These are phyloP conservation scores for Leccinum subatratum DNA, from an alignment of 1,284 basidiomycete genomes.

Conservation along the genomic window DNA sequence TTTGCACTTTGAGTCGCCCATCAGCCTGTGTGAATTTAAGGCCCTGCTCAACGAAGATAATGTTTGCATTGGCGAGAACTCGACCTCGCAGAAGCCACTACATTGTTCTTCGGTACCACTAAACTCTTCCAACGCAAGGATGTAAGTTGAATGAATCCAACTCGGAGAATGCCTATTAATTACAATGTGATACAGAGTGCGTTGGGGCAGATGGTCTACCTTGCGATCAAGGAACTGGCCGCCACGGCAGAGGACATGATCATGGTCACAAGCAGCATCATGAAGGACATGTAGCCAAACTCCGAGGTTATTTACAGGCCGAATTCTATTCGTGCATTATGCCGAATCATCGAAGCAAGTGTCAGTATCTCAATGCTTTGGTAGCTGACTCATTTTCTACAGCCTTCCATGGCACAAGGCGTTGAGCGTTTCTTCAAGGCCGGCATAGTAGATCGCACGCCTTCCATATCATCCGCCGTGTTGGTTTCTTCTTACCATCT, in stretches of 20 bases:
- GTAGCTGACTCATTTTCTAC: conserved; percentile 13
- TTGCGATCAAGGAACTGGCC: conserved; percentile 97
- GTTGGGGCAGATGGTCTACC: conserved; percentile 95
- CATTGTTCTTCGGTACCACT: conserved; percentile 97
- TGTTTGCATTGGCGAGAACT: conserved; percentile 96
- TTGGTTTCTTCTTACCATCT: conserved; percentile 97
- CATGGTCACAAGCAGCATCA: conserved; percentile 99
- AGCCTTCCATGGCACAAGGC: conserved; percentile 97
- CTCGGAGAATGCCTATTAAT: conserved; percentile 10
- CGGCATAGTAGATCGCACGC: conserved; percentile 96
- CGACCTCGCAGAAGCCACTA: conserved; percentile 94
- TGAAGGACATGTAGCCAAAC: conserved; percentile 99
- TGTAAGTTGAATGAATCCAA: conserved; percentile 51
- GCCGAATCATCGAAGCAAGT: conserved; percentile 94
- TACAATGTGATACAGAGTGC: conserved; percentile 62
- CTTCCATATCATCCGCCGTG: conserved; percentile 93
- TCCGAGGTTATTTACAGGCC: conserved; percentile 98
- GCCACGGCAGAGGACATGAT: conserved; percentile 98
- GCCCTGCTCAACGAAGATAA: conserved; percentile 95
- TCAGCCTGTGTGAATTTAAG: conserved; percentile 94
- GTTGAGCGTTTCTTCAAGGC: conserved; percentile 99
- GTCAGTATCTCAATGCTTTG: conserved; percentile 8
- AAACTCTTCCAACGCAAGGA: conserved; percentile 99
- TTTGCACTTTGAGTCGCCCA: conserved; percentile 96
- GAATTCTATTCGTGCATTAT: conserved; percentile 94